Evolutionary conservation across 495 filamentous ascomycete species (phyloP).

Genomic region (Cudoniella acicularis): DNA sequence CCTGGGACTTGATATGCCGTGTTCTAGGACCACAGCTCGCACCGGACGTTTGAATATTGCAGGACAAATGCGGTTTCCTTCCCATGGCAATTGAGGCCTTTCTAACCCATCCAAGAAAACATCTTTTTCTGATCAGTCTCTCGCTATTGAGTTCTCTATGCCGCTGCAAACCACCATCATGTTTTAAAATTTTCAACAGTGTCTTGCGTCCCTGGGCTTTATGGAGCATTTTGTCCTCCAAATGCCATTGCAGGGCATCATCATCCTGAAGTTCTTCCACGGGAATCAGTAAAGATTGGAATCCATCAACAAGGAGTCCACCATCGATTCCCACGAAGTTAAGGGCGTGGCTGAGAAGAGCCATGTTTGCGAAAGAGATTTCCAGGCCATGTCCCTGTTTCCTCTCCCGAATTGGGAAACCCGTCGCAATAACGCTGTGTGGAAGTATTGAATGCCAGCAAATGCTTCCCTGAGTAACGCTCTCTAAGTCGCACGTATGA

Average conservation of each 20-base stretch:
- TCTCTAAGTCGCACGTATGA: neutral
- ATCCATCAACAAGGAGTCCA: conserved; percentile 1
- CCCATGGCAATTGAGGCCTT: too few relatives aligned
- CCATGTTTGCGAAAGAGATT: conserved; percentile 11
- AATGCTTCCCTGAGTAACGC: neutral
- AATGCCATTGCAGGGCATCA: neutral
- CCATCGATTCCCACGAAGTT: conserved; percentile 1
- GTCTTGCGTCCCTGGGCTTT: neutral
- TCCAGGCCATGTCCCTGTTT: conserved; percentile 5
- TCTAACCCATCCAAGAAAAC: conserved; percentile 17
- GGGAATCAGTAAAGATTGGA: neutral
- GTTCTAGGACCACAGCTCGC: too few relatives aligned
- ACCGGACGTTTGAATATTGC: too few relatives aligned
- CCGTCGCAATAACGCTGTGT: conserved; percentile 1
- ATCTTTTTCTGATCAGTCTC: neutral
- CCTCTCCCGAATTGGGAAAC: conserved; percentile 1
- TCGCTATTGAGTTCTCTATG: neutral
- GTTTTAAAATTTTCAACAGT: neutral
- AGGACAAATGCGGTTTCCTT: too few relatives aligned
- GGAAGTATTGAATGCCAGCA: conserved; percentile 12
- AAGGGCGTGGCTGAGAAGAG: neutral
- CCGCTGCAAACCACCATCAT: neutral
- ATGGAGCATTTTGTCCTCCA: neutral
- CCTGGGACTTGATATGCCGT: too few relatives aligned
- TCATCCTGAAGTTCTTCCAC: neutral